Base-by-base conservation (phyloP, 1,284 basidiomycete genomes). In the Mycena sp. region DNA sequence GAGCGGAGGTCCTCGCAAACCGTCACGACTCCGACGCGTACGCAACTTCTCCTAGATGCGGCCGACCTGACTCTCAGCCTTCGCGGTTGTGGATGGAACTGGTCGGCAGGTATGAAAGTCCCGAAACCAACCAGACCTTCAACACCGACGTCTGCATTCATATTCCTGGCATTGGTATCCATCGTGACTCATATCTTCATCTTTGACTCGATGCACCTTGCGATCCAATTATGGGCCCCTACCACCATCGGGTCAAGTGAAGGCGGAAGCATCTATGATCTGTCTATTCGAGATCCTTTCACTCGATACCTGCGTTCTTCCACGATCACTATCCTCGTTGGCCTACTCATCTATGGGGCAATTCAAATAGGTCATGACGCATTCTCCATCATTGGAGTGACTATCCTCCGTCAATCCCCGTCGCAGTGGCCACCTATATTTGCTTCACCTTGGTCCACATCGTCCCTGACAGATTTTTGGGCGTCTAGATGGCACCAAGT, bases 41-140 rank as follows among this genome's bases (percentile, higher is more conserved):
- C 16, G 29, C 51, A 68, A 52, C 58, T 75, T 17, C 58, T 76
- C 11, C 54, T 74, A 30, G 82, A 89, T 67, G 80, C 82, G 0
- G 67, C 81, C 10, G 84, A 88, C 56, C 77, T 89, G 16, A 67
- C 67, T 10, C 74, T 71, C 60, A 84, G 80, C 63, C 63, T 84
- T 12, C 83, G 86, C 11, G 87, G 86, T 4, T 67, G 78, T 38
- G 85, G 83, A n/a, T 89, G 87, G 87, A 75, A 79, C 53, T 85
- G 83, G 80, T 81, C 83, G 2, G 69, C 71, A 26, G 76, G 78
- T 37, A 71, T 84, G 5, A 74, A 80, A 49, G 46, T 85, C 40
- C 80, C 85, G 1, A 67, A 61, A 17, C 81, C 84, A 68, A 80
- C 76, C 7, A 78, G 83, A 16, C 72, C 80, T 9, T 73, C 75